Evolutionary conservation across 2,329 filamentous ascomycete species (phyloP), one percentile per base, ranked within the genome.

Genomic region (Ceratocystis papillata): DNA sequence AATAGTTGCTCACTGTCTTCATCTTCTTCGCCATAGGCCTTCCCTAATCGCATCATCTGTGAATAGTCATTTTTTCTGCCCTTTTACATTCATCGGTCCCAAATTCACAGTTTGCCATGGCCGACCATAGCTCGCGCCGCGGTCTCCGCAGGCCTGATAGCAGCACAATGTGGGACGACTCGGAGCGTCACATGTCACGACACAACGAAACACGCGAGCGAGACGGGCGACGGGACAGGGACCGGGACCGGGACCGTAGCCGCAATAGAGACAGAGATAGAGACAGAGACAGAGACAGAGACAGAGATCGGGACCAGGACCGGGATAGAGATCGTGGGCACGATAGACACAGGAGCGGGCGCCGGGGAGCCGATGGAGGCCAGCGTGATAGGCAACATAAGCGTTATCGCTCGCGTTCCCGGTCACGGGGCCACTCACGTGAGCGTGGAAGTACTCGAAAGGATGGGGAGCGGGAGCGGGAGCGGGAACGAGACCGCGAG

Each of bases 111-210:
- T 20, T 1, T 7, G 33, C 7, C 7, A 59, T 59, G 55, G 6
- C 28, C 55, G 55, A 37, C 55, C 28, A 37, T 8, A 20, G 30
- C 30, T 59, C 55, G 30, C 57, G 59, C 28, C 63, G 66, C 33
- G 50, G 75, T 60, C 68, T 69, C 30, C 72, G 74, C 63, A 73
- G 75, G 59, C 73, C 73, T 28, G 84, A 87, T 70, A 83, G 80
- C 73, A 80, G 80, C 63, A 78, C 82, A 64, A 84, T 83, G 79
- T 84, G 83, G 82, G 84, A 87, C 69, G 79, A 81, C 53, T 75
- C 78, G 10, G 77, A 79, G 65, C 75, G 77, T 20, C 75, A 74
- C 64, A 73, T 74, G 64, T 70, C 71, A 63, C 69, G 53, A 45
- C 61, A 41, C 17, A 46, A 28, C 53, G 25, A 44, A 10, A 28